Base-by-base conservation (phyloP, 1,284 basidiomycete species). In the Papiliotrema laurentii region DNA sequence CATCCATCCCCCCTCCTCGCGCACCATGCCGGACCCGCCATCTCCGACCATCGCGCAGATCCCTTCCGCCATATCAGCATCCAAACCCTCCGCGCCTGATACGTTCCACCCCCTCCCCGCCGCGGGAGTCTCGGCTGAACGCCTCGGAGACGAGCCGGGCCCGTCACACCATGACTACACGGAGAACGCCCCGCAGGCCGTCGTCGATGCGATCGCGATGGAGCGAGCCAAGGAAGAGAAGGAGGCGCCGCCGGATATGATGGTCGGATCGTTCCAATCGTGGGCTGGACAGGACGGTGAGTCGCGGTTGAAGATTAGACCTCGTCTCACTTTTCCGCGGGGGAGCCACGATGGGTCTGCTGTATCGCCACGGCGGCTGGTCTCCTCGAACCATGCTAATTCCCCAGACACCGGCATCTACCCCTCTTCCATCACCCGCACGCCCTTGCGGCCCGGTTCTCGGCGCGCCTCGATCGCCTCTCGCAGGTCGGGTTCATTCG, bases 371-470 rank as follows among this genome's bases (percentile, higher is more conserved):
- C n/a, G n/a, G n/a, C n/a, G n/a, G n/a, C n/a, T n/a, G n/a, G n/a
- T n/a, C n/a, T n/a, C n/a, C n/a, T n/a, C n/a, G n/a, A n/a, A n/a
- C n/a, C n/a, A n/a, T n/a, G 18, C 11, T 25, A 22, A 16, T 34
- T 13, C n/a, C 19, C 3, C 31, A 62, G 61, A 63, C 43, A 28
- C 46, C 40, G 65, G 64, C 16, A 68, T 69, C 36, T 55, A 55
- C 22, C 68, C 69, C 10, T 66, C 65, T 11, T 68, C 68, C 0
- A 55, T 66, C 31, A 72, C 69, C 3, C 55, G 65, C 21, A 65
- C 62, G 34, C 49, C 64, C 43, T 54, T 63, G 49, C 45, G 60
- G 39, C 21, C 64, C 36, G 40, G 66, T 9, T 68, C 66, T 19
- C 54, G 69, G 18, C 55, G 69, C 27, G 61, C 45, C 10, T 68